Base-by-base conservation (phyloP, 2,329 filamentous ascomycete genomes). In the Ophiostoma novo-ulmi region DNA sequence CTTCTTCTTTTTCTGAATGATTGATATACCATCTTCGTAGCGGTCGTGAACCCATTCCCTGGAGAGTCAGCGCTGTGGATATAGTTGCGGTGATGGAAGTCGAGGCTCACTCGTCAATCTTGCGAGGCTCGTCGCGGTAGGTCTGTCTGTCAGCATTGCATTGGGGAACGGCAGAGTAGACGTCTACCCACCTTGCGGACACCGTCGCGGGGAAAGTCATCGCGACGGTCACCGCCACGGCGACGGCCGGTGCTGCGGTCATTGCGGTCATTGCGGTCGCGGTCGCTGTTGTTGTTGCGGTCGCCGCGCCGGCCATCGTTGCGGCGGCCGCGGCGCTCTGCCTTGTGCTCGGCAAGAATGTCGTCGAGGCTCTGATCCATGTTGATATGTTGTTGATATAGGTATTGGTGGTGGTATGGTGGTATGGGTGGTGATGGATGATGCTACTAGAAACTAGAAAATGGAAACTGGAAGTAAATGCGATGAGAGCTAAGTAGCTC, bases 11-110 rank as follows among this genome's bases (percentile, higher is more conserved):
- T 26, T 26, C 26, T 26, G 26, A 26, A 26, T 26, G 26, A 26
- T 2, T 26, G 26, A 26, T 26, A 5, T 20, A 64, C 58, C 58
- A 26, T 92, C 91, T 79, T 95, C 91, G 79, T 88, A 97, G 78
- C 89, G 91, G 82, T 97, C 92, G 79, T 97, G 94, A 75, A 97
- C 92, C 94, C 94, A 97, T 84, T 97, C 93, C 78, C 92, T 92
- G 74, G 35, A 39, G 7, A 7, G 58, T 70, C 52, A 70, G 65
- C 3, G 48, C 22, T 7, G 63, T 36, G 39, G 22, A 0, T 67
- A 3, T 11, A 61, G 67, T 8, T 72, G 70, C 70, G 38, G 10
- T 31, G 20, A 35, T 11, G 7, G 17, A 6, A 14, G 36, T 13
- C 14, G 64, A 39, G 70, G 22, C 87, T 73, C 80, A 93, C 90